A percentile compares a stretch with the other conserved stretches of the same genome.
Evolutionary conservation across 1,139 yeast species (phyloP).

Genomic region (Pneumocystis canis): DNA sequence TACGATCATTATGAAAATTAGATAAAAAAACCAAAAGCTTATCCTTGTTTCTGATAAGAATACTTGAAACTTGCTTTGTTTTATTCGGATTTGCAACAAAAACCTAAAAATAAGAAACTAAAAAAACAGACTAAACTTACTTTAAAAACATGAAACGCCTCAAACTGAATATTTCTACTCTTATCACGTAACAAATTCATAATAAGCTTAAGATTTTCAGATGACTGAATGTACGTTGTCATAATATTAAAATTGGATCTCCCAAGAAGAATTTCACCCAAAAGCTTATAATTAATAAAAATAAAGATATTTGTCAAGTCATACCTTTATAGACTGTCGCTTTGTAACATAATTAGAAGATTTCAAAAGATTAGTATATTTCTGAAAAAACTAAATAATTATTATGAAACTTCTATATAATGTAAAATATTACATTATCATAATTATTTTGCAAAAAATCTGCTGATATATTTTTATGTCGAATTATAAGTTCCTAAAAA

Average conservation of each 20-base stretch:
- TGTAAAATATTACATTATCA: constrained; percentile 6
- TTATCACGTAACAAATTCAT: constrained; percentile 81
- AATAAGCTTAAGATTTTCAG: constrained; percentile 66
- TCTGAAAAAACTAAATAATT: constrained; percentile 35
- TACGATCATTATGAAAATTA: constrained; percentile 44
- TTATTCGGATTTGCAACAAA: constrained; percentile 92
- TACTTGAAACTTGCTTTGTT: constrained; percentile 62
- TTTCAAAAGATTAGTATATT: constrained; percentile 54
- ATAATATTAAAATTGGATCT: constrained; percentile 59
- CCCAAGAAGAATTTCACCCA: constrained; percentile 61
- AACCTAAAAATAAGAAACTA: constrained; percentile 14
- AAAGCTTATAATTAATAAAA: constrained; percentile 23
- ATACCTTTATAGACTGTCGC: constrained; percentile 61
- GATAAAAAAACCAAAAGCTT: constrained; percentile 58
- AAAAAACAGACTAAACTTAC: constrained; percentile 23
- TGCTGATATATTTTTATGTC: constrained; percentile 52
- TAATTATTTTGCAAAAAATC: background rate
- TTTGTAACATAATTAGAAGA: constrained; percentile 80
- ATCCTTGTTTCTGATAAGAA: constrained; percentile 65
- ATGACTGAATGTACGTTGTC: constrained; percentile 62
- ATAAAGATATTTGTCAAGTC: background rate
- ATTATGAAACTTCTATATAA: constrained; percentile 15
- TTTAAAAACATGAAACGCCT: constrained; percentile 86
- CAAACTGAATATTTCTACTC: constrained; percentile 75
- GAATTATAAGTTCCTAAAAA: constrained; percentile 50